These are phyloP conservation scores for Tubosaeta brunneosetosa DNA, from an alignment of 768 basidiomycete genomes.

Conservation along the genomic window DNA sequence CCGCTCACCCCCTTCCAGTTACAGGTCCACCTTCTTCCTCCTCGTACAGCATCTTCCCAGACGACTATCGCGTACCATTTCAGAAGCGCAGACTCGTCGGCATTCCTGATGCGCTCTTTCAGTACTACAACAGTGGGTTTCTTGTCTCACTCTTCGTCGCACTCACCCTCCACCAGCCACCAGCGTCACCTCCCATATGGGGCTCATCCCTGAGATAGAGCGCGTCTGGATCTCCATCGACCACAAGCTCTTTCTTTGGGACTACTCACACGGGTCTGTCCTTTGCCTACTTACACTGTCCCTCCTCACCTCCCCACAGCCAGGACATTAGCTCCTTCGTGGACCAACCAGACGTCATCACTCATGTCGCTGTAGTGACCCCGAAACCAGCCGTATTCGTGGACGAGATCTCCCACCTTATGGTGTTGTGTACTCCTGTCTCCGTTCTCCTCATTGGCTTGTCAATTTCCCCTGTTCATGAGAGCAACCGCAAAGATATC, in stretches of 20 bases:
- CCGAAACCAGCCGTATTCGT: conserved; percentile 86
- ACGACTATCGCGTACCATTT: conserved; percentile 74
- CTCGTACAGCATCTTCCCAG: conserved; percentile 73
- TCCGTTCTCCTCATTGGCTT: conserved; percentile 84
- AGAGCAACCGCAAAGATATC: conserved; percentile 60
- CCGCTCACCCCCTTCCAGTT: conserved; percentile 36
- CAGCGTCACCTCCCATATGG: conserved; percentile 77
- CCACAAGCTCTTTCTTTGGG: conserved; percentile 93
- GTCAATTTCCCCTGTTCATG: conserved; percentile 43
- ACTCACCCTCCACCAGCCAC: conserved; percentile 42
- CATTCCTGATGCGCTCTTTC: conserved; percentile 75
- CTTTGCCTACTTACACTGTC: not conserved
- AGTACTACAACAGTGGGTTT: conserved; percentile 68
- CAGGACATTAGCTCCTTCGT: conserved; percentile 89
- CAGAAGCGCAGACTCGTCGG: conserved; percentile 71
- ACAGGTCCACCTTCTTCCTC: conserved; percentile 65
- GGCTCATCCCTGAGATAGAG: conserved; percentile 88
- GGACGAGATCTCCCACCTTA: conserved; percentile 83
- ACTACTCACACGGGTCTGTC: conserved; percentile 87
- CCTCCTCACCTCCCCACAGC: conserved; percentile 34
- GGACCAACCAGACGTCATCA: conserved; percentile 87
- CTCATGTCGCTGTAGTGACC: conserved; percentile 81
- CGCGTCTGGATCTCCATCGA: conserved; percentile 95
- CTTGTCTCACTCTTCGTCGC: not conserved
- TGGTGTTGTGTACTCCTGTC: conserved; percentile 86